Evolutionary conservation across 192 early-diverging fungal genomes (phyloP).

Genomic region (Coemansia sp.): DNA sequence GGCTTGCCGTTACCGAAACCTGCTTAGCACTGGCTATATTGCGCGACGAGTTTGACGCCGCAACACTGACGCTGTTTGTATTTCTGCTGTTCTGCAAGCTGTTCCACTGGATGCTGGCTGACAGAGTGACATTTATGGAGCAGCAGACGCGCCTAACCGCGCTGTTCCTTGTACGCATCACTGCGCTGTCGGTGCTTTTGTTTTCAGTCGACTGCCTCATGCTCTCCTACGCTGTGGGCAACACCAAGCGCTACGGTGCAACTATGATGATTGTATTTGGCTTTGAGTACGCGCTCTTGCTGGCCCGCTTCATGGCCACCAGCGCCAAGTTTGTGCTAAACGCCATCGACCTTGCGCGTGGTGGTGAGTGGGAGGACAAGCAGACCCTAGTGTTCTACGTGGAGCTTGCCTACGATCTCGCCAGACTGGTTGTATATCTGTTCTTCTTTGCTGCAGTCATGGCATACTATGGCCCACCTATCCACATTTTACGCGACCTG

Average conservation of each 20-base stretch:
- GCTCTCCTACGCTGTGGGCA: constrained; percentile 66
- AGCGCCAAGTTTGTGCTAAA: constrained; percentile 87
- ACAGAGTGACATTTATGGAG: constrained; percentile 83
- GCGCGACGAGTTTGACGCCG: constrained; percentile 90
- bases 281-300: constrained; percentile 94
- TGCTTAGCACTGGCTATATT: constrained; percentile 95
- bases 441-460: constrained; percentile 87
- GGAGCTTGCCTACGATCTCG: constrained; percentile 85
- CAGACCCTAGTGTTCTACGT: constrained; percentile 89
- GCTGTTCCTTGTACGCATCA: constrained; percentile 36
- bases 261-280: constrained; percentile 98
- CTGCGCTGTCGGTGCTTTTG: constrained; percentile 55
- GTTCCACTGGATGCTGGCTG: constrained; percentile 94
- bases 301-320: constrained; percentile 72
- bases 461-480: constrained; percentile 80
- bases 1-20: constrained; percentile 97
- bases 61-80: constrained; percentile 80
- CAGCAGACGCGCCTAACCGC: constrained; percentile 38
- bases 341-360: constrained; percentile 74
- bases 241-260: constrained; percentile 66
- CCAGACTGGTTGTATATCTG: constrained; percentile 85
- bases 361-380: constrained; percentile 88
- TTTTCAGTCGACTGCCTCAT: constrained; percentile 72
- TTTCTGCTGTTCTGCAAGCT: constrained; percentile 90
- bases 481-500: constrained; percentile 95